A percentile compares a stretch with the other conserved stretches of the same genome.
phyloP scores from a whole-genome alignment of 805 yeast species.

The Suhomyces kilbournensis region DNA sequence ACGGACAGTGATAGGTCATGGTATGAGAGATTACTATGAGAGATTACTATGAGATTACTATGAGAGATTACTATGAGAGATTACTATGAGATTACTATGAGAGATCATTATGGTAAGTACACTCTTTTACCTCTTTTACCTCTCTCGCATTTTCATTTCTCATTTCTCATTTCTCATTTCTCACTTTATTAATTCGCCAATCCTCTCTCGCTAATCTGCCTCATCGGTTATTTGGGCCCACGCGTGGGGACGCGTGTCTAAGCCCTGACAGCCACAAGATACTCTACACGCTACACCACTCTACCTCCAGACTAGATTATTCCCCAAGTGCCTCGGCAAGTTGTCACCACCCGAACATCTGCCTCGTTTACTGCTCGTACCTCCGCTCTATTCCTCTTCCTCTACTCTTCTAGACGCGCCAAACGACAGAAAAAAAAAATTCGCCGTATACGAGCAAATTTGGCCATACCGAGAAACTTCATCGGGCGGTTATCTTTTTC shows the following conservation, averaged over 20 bases:
- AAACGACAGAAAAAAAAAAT: neutral
- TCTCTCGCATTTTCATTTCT: neutral
- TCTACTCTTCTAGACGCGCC: slow-evolving; percentile 1
- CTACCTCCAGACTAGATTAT: neutral
- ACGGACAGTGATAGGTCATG: no score
- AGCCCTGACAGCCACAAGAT: neutral
- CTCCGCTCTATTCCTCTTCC: neutral
- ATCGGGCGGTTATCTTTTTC: neutral
- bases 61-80: no score
- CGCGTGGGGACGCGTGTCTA: neutral
- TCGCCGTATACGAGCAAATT: slow-evolving; percentile 1
- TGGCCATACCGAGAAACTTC: neutral
- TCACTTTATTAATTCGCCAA: neutral
- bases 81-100: no score
- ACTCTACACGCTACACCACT: neutral
- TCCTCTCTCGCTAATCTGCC: neutral
- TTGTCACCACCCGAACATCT: neutral
- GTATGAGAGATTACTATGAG: no score
- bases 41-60: no score
- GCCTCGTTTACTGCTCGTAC: neutral
- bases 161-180: neutral
- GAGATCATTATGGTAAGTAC: no score
- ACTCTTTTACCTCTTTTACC: no score
- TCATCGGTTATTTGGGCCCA: neutral
- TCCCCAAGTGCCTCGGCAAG: neutral